phyloP scores from a whole-genome alignment of 257 asterid genomes.

The Gentiana straminea region DNA sequence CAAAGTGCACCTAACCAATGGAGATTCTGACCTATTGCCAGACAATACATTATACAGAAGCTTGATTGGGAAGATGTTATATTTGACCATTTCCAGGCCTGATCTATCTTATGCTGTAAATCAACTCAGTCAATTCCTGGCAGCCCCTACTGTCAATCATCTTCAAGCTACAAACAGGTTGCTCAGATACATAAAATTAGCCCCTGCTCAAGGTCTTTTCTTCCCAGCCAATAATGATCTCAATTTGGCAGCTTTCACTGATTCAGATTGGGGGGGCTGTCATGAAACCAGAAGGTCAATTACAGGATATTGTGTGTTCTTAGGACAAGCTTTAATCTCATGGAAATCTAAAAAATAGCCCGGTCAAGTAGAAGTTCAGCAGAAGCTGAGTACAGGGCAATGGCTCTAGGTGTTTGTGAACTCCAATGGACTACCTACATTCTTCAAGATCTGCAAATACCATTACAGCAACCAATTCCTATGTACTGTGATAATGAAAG shows the following conservation, averaged over 20 bases:
- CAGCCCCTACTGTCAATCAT: not conserved
- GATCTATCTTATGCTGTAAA: not conserved
- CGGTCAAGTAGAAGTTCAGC: not conserved
- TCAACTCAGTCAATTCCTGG: not conserved
- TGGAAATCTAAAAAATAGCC: not conserved
- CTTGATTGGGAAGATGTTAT: not conserved
- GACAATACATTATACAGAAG: not conserved
- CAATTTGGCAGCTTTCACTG: not conserved
- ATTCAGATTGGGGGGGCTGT: not conserved
- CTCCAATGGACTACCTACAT: not conserved
- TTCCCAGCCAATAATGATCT: not conserved
- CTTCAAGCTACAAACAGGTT: not conserved
- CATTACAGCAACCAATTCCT: too few relatives aligned
- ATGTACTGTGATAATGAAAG: conserved; percentile 1
- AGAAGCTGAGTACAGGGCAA: not conserved
- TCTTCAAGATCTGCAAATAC: not conserved
- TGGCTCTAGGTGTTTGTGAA: not conserved
- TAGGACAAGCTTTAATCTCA: not conserved
- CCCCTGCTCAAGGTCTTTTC: not conserved
- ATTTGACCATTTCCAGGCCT: not conserved
- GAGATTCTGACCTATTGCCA: too few relatives aligned
- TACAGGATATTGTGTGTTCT: not conserved
- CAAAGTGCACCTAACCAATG: too few relatives aligned
- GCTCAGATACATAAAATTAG: not conserved
- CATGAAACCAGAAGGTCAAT: not conserved